A percentile compares a stretch with the other conserved stretches of the same genome.
Conservation (phyloP, 2,329 filamentous ascomycete species). For the Ophiocordyceps camponoti-saundersi region DNA sequence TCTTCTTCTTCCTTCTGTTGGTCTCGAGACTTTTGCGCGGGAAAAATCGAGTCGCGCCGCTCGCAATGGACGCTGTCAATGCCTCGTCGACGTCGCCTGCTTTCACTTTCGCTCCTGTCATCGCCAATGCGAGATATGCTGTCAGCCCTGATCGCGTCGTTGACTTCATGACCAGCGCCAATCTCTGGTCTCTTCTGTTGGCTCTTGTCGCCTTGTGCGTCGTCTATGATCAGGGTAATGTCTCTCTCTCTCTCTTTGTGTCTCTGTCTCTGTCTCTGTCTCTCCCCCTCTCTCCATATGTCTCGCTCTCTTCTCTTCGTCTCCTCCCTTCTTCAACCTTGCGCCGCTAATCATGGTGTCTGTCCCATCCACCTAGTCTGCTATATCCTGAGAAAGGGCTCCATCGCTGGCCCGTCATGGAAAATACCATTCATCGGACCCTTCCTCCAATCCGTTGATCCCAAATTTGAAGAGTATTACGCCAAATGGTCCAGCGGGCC, state of each 20-base stretch:
- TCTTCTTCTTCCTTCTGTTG: too few species aligned
- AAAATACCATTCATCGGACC: constrained; percentile 88
- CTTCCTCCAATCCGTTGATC: constrained; percentile 81
- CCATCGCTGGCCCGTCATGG: constrained; percentile 56
- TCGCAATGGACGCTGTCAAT: constrained; percentile 38
- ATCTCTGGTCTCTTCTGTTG: constrained; percentile 44
- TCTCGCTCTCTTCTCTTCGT: background rate
- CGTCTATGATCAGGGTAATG: constrained; percentile 80
- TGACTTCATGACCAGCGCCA: constrained; percentile 38
- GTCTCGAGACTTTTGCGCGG: too few species aligned
- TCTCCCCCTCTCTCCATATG: background rate
- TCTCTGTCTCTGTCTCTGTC: too few species aligned
- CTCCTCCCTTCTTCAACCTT: background rate
- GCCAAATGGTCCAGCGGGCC: constrained; percentile 84
- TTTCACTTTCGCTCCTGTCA: constrained; percentile 51
- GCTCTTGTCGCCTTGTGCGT: constrained; percentile 56
- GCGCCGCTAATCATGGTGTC: too few species aligned
- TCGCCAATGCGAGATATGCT: constrained; percentile 41
- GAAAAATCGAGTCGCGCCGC: too few species aligned
- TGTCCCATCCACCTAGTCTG: constrained; percentile 32
- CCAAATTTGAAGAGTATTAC: constrained; percentile 81
- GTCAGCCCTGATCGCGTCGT: constrained; percentile 39
- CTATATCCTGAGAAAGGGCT: constrained; percentile 59
- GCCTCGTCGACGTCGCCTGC: constrained; percentile 36
- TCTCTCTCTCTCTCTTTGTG: background rate